Base-by-base conservation (phyloP, 305 asterid genomes). In the Rubia occidens region DNA sequence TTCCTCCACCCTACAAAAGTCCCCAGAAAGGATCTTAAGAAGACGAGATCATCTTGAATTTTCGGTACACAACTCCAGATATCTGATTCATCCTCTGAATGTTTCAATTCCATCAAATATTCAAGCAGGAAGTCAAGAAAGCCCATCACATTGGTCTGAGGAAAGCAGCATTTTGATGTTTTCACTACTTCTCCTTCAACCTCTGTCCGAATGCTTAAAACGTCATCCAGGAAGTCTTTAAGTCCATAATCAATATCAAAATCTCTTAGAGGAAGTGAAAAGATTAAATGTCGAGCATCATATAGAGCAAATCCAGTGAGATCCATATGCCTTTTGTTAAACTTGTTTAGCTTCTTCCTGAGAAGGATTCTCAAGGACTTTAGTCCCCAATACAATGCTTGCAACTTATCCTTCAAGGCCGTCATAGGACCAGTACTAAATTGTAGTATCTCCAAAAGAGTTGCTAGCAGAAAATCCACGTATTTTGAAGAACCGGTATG, bases 341-440 rank as follows among this genome's bases (percentile, higher is more conserved):
- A 37, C 24, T 69, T 24, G 17, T 26, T 32, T 49, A 1, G 42
- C n/a, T 4, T 54, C 54, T 40, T 29, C 56, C 6, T 69, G 3
- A 69, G 29, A 69, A 58, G 43, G 43, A 35, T 69, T 24, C 66
- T 42, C 58, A 60, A 58, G 32, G 17, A 42, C 56, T 40, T 69
- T 6, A 69, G 44, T 17, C 24, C 73, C 15, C 24, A 56, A 0
- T 8, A 56, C n/a, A 59, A 26, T 26, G 26, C 32, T 58, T 14
- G 21, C 58, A 40, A 0, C 49, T 66, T 39, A 66, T 13, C 70
- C 56, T 8, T 66, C 14, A 17, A 2, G 15, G 43, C 56, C 29
- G 1, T 17, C 62, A 13, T 6, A 17, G 20, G 11, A 37, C 39
- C 7, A n/a, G 56, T 51, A 9, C 13, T 20, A 17, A 29, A 9